Evolutionary conservation across 73 alveolate genomes (phyloP).

Genomic region (Tetrahymena malaccensis): DNA sequence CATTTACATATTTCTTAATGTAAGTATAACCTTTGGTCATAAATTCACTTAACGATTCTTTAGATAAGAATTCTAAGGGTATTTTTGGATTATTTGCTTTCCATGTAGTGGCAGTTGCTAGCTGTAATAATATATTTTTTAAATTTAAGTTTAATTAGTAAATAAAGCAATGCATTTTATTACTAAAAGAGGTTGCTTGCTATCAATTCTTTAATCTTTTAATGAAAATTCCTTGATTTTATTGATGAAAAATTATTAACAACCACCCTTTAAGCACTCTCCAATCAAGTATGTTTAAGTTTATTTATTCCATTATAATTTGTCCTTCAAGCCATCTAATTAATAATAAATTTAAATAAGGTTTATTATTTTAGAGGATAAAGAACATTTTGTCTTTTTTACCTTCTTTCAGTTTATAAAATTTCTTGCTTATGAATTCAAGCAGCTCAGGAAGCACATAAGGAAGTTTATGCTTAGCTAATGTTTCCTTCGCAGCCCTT

Average conservation of each 20-base stretch:
- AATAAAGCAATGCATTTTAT: background rate
- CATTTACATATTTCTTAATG: slow-evolving; percentile 1
- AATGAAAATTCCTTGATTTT: background rate
- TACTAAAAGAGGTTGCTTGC: background rate
- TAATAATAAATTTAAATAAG: background rate
- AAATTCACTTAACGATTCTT: background rate
- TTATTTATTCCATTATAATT: slow-evolving; percentile 27
- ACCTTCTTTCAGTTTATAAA: slow-evolving; percentile 17
- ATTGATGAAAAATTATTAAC: slow-evolving; percentile 5
- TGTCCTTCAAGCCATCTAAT: slow-evolving; percentile 7
- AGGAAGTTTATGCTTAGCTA: background rate
- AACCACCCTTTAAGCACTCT: slow-evolving; percentile 34
- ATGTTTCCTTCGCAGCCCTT: slow-evolving; percentile 6
- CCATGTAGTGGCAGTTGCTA: slow-evolving; percentile 37
- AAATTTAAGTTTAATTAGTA: no score
- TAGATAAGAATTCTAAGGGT: slow-evolving; percentile 20
- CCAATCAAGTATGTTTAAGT: slow-evolving; percentile 18
- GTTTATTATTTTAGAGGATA: background rate
- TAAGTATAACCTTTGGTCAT: slow-evolving; percentile 15
- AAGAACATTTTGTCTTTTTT: background rate
- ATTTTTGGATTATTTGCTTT: slow-evolving; percentile 28
- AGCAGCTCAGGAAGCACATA: background rate
- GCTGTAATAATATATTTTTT: background rate
- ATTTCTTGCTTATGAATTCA: background rate
- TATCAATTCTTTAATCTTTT: slow-evolving; percentile 2